Base-by-base conservation (phyloP, 306 rosid species). In the Lagenaria siceraria region DNA sequence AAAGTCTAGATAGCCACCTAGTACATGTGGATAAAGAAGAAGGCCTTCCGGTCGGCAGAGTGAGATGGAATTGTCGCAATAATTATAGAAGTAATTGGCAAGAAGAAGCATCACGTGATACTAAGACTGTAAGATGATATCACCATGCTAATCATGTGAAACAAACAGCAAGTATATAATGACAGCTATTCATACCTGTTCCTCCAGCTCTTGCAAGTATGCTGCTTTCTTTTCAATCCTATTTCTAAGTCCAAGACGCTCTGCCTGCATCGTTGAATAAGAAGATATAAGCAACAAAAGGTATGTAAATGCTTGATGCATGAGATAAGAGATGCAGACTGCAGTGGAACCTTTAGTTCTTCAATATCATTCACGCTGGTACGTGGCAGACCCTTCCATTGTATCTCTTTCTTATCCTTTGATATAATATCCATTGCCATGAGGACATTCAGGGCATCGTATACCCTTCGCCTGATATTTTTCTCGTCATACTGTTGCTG, bases 351-450 rank as follows among this genome's bases (percentile, higher is more conserved):
- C 97, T 95, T 92, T 58, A 95, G 83, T 86, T 92, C 97, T 86
- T 95, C 97, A 80, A 95, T 88, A 79, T 92, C 97, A 69, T 83
- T 95, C 82, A 81, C 75, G 82, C 93, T 92, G 35, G 96, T 89
- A 63, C 92, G 98, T 83, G 98, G 98, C 71, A 95, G 91, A 81
- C 98, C 98, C 87, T 86, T 92, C 98, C 98, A 95, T 83, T 95
- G 98, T 78, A 95, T 95, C 83, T 95, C 97, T 68, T 92, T 95
- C 84, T 95, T 95, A 84, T 95, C 98, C 91, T 95, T 95, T 19
- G 98, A 92, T 83, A 95, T 95, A 51, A 95, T 95, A 82, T 95
- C 97, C 98, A 95, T 95, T 58, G 98, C 97, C 98, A 92, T 95
- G 80, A 95, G 98, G 85, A 95, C 98, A 77, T 95, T 95, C 78